Percentiles rank a stretch among this genome's conserved stretches.
These are phyloP conservation scores for Ogataea henricii DNA, from an alignment of 805 yeast genomes.

Conservation along the genomic window DNA sequence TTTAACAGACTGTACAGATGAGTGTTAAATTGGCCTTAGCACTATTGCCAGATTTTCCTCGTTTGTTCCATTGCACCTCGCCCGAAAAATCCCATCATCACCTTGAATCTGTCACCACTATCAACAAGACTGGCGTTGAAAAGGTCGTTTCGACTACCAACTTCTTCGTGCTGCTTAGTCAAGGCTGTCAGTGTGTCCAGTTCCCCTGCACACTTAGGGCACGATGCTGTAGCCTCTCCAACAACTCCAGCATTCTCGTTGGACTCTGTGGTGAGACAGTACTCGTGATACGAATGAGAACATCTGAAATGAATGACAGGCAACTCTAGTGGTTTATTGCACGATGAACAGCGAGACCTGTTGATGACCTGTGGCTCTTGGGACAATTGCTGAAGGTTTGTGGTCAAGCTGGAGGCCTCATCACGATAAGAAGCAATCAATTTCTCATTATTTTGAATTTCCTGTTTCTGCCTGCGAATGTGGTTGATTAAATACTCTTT, in stretches of 20 bases:
- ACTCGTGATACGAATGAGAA: conserved; percentile 81
- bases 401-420: conserved; percentile 61
- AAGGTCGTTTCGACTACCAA: conserved; percentile 62
- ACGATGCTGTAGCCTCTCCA: conserved; percentile 31
- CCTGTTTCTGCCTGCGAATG: conserved; percentile 59
- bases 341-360: conserved; percentile 63
- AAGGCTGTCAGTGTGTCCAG: conserved; percentile 64
- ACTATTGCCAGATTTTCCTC: conserved; percentile 15
- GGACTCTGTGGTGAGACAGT: conserved; percentile 48
- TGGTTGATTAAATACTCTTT: conserved; percentile 66
- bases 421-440: conserved; percentile 65
- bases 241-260: conserved; percentile 8
- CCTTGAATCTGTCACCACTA: conserved; percentile 65
- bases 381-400: conserved; percentile 53
- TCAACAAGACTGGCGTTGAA: conserved; percentile 59
- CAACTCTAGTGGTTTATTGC: conserved; percentile 64
- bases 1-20: neutral
- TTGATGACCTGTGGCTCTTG: conserved; percentile 54
- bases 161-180: conserved; percentile 58
- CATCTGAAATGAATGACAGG: conserved; percentile 87
- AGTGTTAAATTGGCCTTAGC: neutral
- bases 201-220: conserved; percentile 80
- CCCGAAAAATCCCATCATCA: conserved; percentile 80
- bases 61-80: conserved; percentile 76
- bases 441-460: conserved; percentile 66